Evolutionary conservation across 495 filamentous ascomycete genomes (phyloP), one percentile per base, ranked within the genome.

Genomic region (Podospora bellae-mahoneyi): DNA sequence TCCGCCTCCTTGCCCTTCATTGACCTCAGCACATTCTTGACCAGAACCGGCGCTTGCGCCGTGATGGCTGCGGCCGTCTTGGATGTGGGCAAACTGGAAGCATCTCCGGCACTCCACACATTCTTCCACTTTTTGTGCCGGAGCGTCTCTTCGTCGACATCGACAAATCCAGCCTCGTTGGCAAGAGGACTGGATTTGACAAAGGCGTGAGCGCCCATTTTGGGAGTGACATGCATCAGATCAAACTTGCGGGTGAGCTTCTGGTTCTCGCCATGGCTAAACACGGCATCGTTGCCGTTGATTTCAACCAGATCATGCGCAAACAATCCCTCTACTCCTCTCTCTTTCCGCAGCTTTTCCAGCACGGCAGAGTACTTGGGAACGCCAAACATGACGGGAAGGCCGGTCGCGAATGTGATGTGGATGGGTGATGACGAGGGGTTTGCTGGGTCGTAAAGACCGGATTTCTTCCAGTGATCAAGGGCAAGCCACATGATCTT

Each of bases 401-500:
- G 77, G 1, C 84, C 88, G 4, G 88, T 90, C 0, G 88, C 88
- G 61, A 88, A 91, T 67, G 80, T 82, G 63, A 89, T 86, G n/a
- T 86, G 77, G 70, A 90, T 84, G 5, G 84, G 75, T 0, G 86
- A 88, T 6, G 54, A 48, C 32, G 78, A 68, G 2, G 79, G 72
- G 58, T 78, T 74, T 28, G 64, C 65, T 5, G 81, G 74, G 65
- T 87, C 79, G 74, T 89, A 88, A 3, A 88, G 78, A 28, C 88
- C 89, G 6, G 82, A 82, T 28, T 78, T 75, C 76, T 85, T 84
- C 89, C 89, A 91, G 72, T 87, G 79, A 61, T 89, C 87, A 64
- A 89, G 78, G 0, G 89, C 88, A 32, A 91, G 84, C 89, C 89
- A 91, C 87, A 90, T 86, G 74, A 85, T 79, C 77, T 91, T 91